These are phyloP conservation scores for Hemileccinum impolitum DNA, from an alignment of 768 basidiomycete species.

Conservation along the genomic window DNA sequence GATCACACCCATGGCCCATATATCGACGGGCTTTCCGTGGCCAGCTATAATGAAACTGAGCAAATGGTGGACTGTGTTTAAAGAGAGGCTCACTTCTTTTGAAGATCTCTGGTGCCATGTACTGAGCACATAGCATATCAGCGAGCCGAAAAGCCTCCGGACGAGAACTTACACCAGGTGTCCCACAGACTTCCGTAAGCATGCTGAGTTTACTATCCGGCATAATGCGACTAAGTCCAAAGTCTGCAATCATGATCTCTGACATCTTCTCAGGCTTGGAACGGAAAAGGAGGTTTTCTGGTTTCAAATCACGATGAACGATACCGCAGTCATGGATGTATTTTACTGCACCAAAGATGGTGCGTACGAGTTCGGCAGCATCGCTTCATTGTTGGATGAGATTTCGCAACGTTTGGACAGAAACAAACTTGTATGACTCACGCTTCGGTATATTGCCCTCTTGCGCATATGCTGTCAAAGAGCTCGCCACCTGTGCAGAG, in stretches of 20 bases:
- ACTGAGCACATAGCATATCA: conserved; percentile 38
- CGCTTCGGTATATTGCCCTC: conserved; percentile 96
- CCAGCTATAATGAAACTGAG: conserved; percentile 50
- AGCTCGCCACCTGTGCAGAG: conserved; percentile 97
- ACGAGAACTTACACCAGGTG: conserved; percentile 63
- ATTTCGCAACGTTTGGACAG: conserved; percentile 8
- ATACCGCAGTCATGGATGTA: conserved; percentile 92
- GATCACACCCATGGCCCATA: conserved; percentile 99
- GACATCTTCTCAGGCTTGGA: conserved; percentile 77
- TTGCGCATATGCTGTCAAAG: conserved; percentile 98
- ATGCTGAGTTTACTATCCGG: conserved; percentile 84
- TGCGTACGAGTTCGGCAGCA: conserved; percentile 83
- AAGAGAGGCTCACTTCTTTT: conserved; percentile 60
- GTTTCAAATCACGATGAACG: conserved; percentile 96
- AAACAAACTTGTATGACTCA: conserved; percentile 34
- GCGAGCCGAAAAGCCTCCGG: background rate
- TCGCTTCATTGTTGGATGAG: conserved; percentile 53
- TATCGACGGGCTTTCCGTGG: conserved; percentile 90
- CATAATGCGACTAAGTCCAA: conserved; percentile 89
- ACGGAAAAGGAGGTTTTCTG: conserved; percentile 96
- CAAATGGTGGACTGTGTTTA: background rate
- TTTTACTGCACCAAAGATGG: conserved; percentile 81
- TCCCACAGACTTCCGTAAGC: conserved; percentile 95
- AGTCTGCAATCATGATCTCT: conserved; percentile 97
- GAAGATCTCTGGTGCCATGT: conserved; percentile 97